Conservation (phyloP, 805 yeast species). For the Pichia deserticola region DNA sequence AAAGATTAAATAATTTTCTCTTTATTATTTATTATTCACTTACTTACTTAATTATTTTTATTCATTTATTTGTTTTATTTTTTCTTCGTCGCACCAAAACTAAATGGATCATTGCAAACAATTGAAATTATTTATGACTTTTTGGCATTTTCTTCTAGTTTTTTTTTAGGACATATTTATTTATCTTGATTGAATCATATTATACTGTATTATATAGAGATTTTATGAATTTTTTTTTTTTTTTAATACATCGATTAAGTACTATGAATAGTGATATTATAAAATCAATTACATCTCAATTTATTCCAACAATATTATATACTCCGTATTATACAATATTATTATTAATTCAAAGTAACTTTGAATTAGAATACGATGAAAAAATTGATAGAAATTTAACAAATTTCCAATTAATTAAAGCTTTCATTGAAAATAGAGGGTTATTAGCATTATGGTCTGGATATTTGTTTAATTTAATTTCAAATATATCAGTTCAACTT, state of each 20-base stretch:
- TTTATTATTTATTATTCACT: neutral
- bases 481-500: neutral
- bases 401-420: neutral
- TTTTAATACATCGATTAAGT: too few relatives aligned
- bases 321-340: neutral
- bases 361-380: neutral
- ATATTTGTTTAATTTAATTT: neutral
- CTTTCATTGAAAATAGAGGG: neutral
- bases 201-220: too few relatives aligned
- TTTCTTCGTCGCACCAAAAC: too few relatives aligned
- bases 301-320: neutral
- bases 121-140: too few relatives aligned
- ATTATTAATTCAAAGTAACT: neutral
- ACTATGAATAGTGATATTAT: neutral
- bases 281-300: neutral
- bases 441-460: neutral
- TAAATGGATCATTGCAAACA: too few relatives aligned
- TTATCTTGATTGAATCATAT: too few relatives aligned
- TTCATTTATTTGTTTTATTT: neutral
- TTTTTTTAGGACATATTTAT: too few relatives aligned
- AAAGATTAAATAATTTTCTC: conserved; percentile 1
- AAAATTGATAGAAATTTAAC: neutral
- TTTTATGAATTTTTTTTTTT: too few relatives aligned
- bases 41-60: too few relatives aligned
- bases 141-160: too few relatives aligned